Conservation (phyloP, 441 rosid species). For the Pelargonium australe region DNA sequence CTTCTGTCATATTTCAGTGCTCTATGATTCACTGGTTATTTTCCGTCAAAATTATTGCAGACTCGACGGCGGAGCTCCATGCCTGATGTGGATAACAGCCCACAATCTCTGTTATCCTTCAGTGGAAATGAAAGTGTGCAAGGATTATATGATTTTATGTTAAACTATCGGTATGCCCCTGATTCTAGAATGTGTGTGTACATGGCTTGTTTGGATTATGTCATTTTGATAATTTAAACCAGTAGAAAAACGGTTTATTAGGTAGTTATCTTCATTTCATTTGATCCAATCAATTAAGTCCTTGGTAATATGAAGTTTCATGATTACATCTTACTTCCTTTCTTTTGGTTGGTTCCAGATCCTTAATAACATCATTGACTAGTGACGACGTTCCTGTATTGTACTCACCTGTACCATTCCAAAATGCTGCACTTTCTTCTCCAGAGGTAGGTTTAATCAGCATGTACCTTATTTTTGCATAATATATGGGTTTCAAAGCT, state of each 20-base stretch:
- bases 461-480: background rate
- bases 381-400: slow-evolving; percentile 70
- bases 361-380: slow-evolving; percentile 53
- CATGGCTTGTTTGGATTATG: background rate
- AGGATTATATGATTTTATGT: slow-evolving; percentile 69
- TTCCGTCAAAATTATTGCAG: slow-evolving; percentile 42
- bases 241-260: background rate
- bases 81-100: slow-evolving; percentile 67
- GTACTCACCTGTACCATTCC: slow-evolving; percentile 76
- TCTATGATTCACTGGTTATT: slow-evolving; percentile 5
- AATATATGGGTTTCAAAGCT: background rate
- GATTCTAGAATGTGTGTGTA: background rate
- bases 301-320: slow-evolving; percentile 3
- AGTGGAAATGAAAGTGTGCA: slow-evolving; percentile 58
- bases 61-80: slow-evolving; percentile 46
- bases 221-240: background rate
- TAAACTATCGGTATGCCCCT: slow-evolving; percentile 67
- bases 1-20: background rate
- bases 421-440: slow-evolving; percentile 70
- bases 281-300: background rate
- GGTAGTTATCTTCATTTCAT: background rate
- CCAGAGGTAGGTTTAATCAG: slow-evolving; percentile 20
- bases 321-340: slow-evolving; percentile 18
- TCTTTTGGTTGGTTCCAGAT: slow-evolving; percentile 42
- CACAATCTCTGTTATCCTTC: slow-evolving; percentile 79